Base-by-base conservation (phyloP, 192 early-diverging fungal species). In the Helicostylum pulchrum region DNA sequence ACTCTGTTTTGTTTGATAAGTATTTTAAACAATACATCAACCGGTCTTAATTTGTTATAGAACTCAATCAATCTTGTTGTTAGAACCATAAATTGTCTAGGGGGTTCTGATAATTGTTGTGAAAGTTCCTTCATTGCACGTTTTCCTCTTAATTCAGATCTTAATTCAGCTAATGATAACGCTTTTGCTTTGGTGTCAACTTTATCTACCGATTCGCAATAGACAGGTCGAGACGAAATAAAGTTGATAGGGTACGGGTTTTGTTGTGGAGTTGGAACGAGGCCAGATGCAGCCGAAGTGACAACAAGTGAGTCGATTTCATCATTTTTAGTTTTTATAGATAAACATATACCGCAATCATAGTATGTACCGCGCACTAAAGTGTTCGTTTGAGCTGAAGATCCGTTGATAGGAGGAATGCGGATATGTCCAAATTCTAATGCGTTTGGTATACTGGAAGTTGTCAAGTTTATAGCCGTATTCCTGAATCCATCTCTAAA, bases 161-260 rank as follows among this genome's bases (percentile, higher is more conserved):
- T 21, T 2, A 39, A 20, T 60, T 92, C 94, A 4, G 84, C 80
- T 61, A 97, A 92, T 9, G 84, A 88, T 90, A 90, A 94, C 6
- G 90, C 89, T 61, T 89, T 90, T 11, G 93, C 93, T 15, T 63
- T 20, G 0, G 46, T 17, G 3, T 48, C 46, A 48, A 48, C 46
- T 19, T 1, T 19, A 12, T 14, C 46, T 15, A 15, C 4, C 17
- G 46, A 17, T 53, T 53, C 52, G 8, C 0, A 15, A 2, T 17
- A 30, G 14, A 7, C 14, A 30, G 52, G 46, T 48, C 46, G 36
- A 39, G 36, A 39, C 9, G 36, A 39, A 10, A 39, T 39, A 39
- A 39, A 39, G 36, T 9, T 6, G 36, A n/a, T n/a, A n/a, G 36
- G 9, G 36, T 6, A 9, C 0, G 36, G 1, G 36, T 39, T 14